Percentiles rank a stretch among this genome's conserved stretches.
phyloP scores from a whole-genome alignment of 768 basidiomycete species.

The Russula compacta region DNA sequence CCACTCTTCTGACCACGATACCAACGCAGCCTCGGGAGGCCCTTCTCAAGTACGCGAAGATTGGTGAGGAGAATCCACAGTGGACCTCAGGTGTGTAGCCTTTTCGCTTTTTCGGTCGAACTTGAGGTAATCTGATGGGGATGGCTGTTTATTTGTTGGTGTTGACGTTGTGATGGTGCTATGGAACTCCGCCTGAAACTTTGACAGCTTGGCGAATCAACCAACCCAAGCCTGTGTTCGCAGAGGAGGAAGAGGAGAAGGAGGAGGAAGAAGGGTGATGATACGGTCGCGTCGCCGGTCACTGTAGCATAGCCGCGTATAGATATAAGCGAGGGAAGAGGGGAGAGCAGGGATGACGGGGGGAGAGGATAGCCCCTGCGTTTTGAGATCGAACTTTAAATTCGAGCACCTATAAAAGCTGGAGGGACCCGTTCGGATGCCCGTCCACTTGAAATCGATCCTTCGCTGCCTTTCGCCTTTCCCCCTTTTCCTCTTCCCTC shows the following conservation, averaged over 20 bases:
- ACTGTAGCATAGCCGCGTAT: constrained; percentile 19
- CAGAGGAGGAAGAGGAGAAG: constrained; percentile 45
- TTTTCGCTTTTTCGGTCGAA: background rate
- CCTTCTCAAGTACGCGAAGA: constrained; percentile 82
- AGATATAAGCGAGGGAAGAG: constrained; percentile 11
- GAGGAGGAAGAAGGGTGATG: constrained; percentile 35
- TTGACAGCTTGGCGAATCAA: constrained; percentile 76
- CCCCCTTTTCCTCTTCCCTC: constrained; percentile 22
- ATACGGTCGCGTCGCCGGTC: background rate
- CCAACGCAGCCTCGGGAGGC: constrained; percentile 83
- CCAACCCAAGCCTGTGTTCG: constrained; percentile 83
- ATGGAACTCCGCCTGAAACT: constrained; percentile 27
- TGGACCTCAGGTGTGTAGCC: constrained; percentile 71
- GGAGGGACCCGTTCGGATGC: constrained; percentile 50
- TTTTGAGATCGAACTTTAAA: constrained; percentile 79
- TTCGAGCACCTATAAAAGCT: constrained; percentile 73
- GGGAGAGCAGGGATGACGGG: constrained; percentile 21
- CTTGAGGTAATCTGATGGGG: constrained; percentile 20
- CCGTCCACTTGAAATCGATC: constrained; percentile 56
- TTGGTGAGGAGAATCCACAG: constrained; percentile 66
- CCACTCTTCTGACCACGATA: constrained; percentile 11
- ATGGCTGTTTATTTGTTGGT: constrained; percentile 31
- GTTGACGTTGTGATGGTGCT: constrained; percentile 33
- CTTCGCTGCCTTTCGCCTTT: constrained; percentile 43
- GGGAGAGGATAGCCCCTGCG: constrained; percentile 56